These are phyloP conservation scores for Phytophthora pini DNA, from an alignment of 352 stramenopile genomes.

Conservation along the genomic window DNA sequence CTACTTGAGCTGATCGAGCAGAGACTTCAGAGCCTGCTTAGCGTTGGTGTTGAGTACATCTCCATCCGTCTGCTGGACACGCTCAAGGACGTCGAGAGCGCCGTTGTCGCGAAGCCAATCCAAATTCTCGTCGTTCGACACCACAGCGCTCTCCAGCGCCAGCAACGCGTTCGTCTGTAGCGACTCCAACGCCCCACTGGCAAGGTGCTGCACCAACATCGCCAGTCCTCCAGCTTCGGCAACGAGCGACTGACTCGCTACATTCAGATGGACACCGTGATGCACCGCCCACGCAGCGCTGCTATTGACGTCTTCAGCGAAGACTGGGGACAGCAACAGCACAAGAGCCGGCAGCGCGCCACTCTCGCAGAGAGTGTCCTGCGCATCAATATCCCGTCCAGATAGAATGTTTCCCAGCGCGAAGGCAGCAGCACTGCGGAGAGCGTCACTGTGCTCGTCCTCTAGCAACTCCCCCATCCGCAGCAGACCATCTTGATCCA, in stretches of 20 bases:
- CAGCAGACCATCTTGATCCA: slow-evolving; percentile 52
- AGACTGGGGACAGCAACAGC: slow-evolving; percentile 66
- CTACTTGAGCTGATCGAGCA: slow-evolving; percentile 58
- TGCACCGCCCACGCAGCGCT: slow-evolving; percentile 82
- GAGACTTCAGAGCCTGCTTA: slow-evolving; percentile 50
- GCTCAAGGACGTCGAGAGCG: slow-evolving; percentile 45
- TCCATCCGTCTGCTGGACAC: slow-evolving; percentile 49
- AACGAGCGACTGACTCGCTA: slow-evolving; percentile 65
- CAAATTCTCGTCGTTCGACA: slow-evolving; percentile 56
- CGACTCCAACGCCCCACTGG: slow-evolving; percentile 42
- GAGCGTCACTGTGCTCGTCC: slow-evolving; percentile 57
- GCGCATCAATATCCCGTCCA: slow-evolving; percentile 56
- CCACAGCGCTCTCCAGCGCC: slow-evolving; percentile 63
- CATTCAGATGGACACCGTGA: slow-evolving; percentile 69
- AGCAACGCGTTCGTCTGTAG: slow-evolving; percentile 78
- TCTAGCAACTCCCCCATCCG: slow-evolving; percentile 55
- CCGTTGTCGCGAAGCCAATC: slow-evolving; percentile 53
- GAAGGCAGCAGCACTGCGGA: slow-evolving; percentile 68
- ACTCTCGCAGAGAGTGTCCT: slow-evolving; percentile 66
- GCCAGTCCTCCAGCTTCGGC: slow-evolving; percentile 64
- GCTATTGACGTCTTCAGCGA: slow-evolving; percentile 69
- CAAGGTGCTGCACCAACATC: slow-evolving; percentile 63
- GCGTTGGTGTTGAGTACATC: slow-evolving; percentile 65
- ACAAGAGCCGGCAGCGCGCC: slow-evolving; percentile 65
- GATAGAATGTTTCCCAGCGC: slow-evolving; percentile 74